Percentiles rank a stretch among this genome's conserved stretches.
phyloP scores from a whole-genome alignment of 2,329 filamentous ascomycete genomes.

The Pseudogymnoascus sp. region DNA sequence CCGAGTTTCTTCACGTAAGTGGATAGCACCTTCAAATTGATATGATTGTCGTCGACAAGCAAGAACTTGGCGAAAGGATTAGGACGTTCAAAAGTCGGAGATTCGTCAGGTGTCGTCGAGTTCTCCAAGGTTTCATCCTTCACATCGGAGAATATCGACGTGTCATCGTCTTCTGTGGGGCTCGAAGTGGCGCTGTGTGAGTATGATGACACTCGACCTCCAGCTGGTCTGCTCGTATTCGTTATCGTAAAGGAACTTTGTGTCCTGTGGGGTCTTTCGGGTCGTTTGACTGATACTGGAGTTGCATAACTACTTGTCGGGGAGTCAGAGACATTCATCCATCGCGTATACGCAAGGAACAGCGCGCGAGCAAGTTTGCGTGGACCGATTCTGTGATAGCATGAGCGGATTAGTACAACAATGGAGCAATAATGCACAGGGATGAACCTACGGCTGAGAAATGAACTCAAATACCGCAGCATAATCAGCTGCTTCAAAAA shows the following conservation, averaged over 20 bases:
- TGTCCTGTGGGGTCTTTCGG: not conserved
- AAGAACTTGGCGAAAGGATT: constrained; percentile 19
- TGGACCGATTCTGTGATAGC: not conserved
- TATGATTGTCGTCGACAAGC: constrained; percentile 37
- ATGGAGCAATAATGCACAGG: not conserved
- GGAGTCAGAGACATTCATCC: not conserved
- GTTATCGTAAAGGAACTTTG: not conserved
- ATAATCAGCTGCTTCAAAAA: not conserved
- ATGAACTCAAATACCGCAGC: not conserved
- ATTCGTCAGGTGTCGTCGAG: not conserved
- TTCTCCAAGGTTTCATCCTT: not conserved
- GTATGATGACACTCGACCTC: not conserved
- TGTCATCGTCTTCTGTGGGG: not conserved
- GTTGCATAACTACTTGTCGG: not conserved
- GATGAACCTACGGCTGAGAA: not conserved
- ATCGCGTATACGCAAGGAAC: not conserved
- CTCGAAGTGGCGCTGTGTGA: not conserved
- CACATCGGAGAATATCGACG: not conserved
- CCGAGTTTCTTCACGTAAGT: constrained; percentile 28
- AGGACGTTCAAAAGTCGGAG: not conserved
- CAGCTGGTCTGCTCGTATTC: not conserved
- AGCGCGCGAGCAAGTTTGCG: not conserved
- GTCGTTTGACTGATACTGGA: not conserved
- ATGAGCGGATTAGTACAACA: not conserved
- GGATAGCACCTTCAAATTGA: constrained; percentile 32